Evolutionary conservation across 768 basidiomycete genomes (phyloP).

Genomic region (Leccinum sublutescens): DNA sequence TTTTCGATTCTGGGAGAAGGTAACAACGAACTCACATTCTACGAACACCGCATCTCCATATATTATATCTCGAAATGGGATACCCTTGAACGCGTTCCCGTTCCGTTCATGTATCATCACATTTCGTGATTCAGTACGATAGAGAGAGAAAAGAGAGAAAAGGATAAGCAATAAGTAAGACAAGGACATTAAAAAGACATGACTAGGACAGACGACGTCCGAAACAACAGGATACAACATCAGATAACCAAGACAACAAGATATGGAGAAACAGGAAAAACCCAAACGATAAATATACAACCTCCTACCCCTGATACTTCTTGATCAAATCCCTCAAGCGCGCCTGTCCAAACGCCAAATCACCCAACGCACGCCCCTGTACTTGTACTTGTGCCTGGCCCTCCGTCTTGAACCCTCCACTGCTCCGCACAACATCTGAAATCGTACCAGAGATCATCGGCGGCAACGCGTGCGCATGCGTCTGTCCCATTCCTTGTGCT

Average conservation of each 20-base stretch:
- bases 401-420: not conserved
- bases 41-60: not conserved
- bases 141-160: not conserved
- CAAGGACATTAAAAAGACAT: not conserved
- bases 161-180: not conserved
- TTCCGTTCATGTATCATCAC: too few relatives aligned
- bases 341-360: constrained; percentile 75
- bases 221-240: not conserved
- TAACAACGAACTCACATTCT: not conserved
- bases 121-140: not conserved
- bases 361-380: constrained; percentile 32
- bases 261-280: not conserved
- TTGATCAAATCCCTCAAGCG: constrained; percentile 74
- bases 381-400: not conserved
- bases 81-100: not conserved
- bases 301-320: constrained; percentile 63
- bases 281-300: not conserved
- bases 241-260: not conserved
- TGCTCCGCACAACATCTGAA: constrained; percentile 13
- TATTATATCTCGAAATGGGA: not conserved
- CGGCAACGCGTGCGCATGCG: constrained; percentile 21
- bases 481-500: constrained; percentile 12
- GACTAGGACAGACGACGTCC: not conserved
- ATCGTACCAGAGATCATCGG: constrained; percentile 36
- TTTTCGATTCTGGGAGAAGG: not conserved